Evolutionary conservation across 2,329 filamentous ascomycete genomes (phyloP), one percentile per base, ranked within the genome.

Genomic region (Acrocalymma vagum): DNA sequence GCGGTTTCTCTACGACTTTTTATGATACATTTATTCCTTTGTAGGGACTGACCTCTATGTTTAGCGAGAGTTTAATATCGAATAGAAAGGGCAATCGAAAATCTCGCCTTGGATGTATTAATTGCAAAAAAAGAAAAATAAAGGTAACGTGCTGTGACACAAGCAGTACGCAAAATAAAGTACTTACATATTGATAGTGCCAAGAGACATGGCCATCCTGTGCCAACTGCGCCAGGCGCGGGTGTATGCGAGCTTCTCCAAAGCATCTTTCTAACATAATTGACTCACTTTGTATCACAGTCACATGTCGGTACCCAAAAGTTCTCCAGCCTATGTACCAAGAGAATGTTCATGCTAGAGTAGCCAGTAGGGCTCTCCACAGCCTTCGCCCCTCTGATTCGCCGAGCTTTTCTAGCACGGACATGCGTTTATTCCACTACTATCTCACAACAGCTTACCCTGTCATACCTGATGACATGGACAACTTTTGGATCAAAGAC

Each of bases 111-210:
- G 85, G 85, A 29, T 88, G 85, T 57, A 76, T 78, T 48, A 74
- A 81, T 43, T 88, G 85, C 69, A 88, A 87, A 70, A 74, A 76
- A 38, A 76, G 85, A 48, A 87, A 87, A 68, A 86, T 88, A 62
- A 88, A 88, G 80, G 84, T 85, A 69, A 27, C 38, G n/a, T 20
- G 5, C 6, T 8, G 7, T 21, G 4, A 9, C 28, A 22, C 21
- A 20, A 16, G 11, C 22, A 23, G 8, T 34, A 11, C 18, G 9
- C 36, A 38, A 38, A 37, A 29, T 6, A 9, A 3, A 8, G n/a
- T n/a, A n/a, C n/a, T n/a, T n/a, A n/a, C n/a, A n/a, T n/a, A 9
- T 3, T 37, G 10, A 13, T 29, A 69, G 62, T 72, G 69, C 43
- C 63, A 62, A 45, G 70, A 72, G 47, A 68, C 64, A 43, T 67